phyloP scores from a whole-genome alignment of 2,329 filamentous ascomycete genomes.

The Tolypocladium nubicola region DNA sequence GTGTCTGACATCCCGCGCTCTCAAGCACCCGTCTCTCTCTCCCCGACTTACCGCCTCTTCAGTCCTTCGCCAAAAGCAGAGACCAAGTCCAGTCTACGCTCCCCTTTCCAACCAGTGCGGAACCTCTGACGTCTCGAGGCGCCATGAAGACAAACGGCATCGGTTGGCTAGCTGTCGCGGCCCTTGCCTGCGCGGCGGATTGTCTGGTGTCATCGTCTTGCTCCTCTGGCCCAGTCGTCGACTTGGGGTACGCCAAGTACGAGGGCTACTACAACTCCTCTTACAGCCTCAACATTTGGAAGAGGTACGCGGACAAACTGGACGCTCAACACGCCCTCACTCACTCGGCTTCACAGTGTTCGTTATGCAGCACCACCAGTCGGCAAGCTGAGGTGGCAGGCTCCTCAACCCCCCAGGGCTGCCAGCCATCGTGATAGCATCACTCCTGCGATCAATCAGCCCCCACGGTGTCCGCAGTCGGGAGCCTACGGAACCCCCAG shows the following conservation, averaged over 20 bases:
- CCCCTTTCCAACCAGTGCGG: not conserved
- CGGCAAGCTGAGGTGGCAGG: slow-evolving; percentile 31
- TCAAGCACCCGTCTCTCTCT: not conserved
- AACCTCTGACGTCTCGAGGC: not conserved
- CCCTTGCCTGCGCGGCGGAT: not conserved
- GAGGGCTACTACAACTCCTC: slow-evolving; percentile 27
- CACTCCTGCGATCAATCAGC: slow-evolving; percentile 16
- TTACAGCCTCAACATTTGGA: slow-evolving; percentile 31
- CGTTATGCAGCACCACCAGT: slow-evolving; percentile 32
- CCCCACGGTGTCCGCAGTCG: slow-evolving; percentile 17
- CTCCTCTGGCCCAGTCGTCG: slow-evolving; percentile 13
- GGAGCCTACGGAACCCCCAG: slow-evolving; percentile 15
- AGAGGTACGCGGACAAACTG: slow-evolving; percentile 22
- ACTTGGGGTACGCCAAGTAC: slow-evolving; percentile 35
- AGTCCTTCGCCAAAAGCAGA: too few species aligned
- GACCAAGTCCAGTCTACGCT: too few species aligned
- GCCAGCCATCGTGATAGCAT: not conserved
- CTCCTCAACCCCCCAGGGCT: slow-evolving; percentile 14
- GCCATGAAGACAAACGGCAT: not conserved
- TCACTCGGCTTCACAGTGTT: slow-evolving; percentile 22
- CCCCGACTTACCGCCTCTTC: too few species aligned
- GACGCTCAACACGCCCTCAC: not conserved
- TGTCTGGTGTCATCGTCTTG: not conserved
- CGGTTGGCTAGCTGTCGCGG: not conserved
- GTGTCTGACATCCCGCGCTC: not conserved